phyloP scores from a whole-genome alignment of 805 yeast species.

The Candida koratica region DNA sequence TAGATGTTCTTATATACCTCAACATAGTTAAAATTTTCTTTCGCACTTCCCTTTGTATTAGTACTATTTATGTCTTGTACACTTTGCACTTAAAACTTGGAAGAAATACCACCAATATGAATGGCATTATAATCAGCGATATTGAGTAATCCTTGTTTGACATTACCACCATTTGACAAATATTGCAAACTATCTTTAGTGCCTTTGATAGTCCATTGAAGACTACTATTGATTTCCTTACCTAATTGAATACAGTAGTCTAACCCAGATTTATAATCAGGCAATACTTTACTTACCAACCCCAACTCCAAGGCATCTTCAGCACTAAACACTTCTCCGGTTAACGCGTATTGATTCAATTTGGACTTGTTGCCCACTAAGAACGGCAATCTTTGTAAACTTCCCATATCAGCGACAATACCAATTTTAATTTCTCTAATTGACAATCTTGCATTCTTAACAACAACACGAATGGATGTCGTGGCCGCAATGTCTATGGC shows the following conservation, averaged over 20 bases:
- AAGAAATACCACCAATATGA: slow-evolving; percentile 9
- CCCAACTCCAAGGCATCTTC: slow-evolving; percentile 58
- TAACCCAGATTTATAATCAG: slow-evolving; percentile 47
- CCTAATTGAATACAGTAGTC: slow-evolving; percentile 50
- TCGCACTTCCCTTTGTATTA: not conserved
- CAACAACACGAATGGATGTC: slow-evolving; percentile 53
- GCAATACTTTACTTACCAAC: slow-evolving; percentile 44
- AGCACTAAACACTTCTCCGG: slow-evolving; percentile 54
- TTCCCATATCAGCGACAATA: slow-evolving; percentile 75
- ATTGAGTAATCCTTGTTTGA: slow-evolving; percentile 46
- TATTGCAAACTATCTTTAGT: slow-evolving; percentile 54
- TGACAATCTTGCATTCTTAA: slow-evolving; percentile 49
- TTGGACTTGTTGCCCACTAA: slow-evolving; percentile 53
- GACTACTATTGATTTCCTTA: slow-evolving; percentile 39
- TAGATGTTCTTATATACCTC: slow-evolving; percentile 1
- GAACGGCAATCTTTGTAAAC: slow-evolving; percentile 61
- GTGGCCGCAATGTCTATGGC: slow-evolving; percentile 66
- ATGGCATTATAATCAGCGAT: slow-evolving; percentile 50
- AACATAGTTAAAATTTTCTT: slow-evolving; percentile 5
- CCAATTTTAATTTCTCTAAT: slow-evolving; percentile 72
- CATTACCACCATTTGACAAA: slow-evolving; percentile 31
- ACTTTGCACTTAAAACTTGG: slow-evolving; percentile 5
- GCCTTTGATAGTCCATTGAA: slow-evolving; percentile 61
- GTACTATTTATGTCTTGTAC: too few relatives aligned
- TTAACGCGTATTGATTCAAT: slow-evolving; percentile 56